Evolutionary conservation across 495 filamentous ascomycete genomes (phyloP).

Genomic region (Hypoxylon crocopeplum): DNA sequence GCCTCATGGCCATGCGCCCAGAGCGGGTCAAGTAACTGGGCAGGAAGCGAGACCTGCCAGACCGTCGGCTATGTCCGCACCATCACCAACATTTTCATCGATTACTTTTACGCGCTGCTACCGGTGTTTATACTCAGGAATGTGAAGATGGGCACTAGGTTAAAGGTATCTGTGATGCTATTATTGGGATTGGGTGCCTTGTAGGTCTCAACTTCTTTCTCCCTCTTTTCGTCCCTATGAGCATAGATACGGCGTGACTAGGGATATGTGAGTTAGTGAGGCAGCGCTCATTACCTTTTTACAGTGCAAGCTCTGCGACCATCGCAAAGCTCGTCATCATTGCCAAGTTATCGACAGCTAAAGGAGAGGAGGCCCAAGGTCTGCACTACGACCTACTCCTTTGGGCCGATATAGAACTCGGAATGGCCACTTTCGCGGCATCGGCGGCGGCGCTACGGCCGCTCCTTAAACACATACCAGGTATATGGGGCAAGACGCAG

Average conservation of each 20-base stretch:
- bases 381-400: conserved; percentile 39
- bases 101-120: conserved; percentile 41
- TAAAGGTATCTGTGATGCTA: conserved; percentile 35
- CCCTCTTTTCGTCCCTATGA: not conserved
- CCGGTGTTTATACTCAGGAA: conserved; percentile 36
- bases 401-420: conserved; percentile 42
- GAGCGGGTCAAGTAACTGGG: conserved; percentile 38
- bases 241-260: not conserved
- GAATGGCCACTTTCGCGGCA: conserved; percentile 38
- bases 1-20: conserved; percentile 40
- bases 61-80: conserved; percentile 40
- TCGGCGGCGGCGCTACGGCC: conserved; percentile 37
- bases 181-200: conserved; percentile 37
- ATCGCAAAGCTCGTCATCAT: conserved; percentile 42
- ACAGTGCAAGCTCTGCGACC: conserved; percentile 40
- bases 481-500: conserved; percentile 9
- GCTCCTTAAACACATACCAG: conserved; percentile 30
- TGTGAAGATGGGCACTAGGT: conserved; percentile 22
- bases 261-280: not conserved
- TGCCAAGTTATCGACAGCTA: conserved; percentile 25
- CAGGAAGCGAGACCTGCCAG: conserved; percentile 32
- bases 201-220: conserved; percentile 19
- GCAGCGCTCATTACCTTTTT: conserved; percentile 2
- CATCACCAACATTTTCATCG: conserved; percentile 41
- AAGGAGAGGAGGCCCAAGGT: conserved; percentile 19